Base-by-base conservation (phyloP, 2,329 filamentous ascomycete genomes). In the Paraconiothyrium sp. region DNA sequence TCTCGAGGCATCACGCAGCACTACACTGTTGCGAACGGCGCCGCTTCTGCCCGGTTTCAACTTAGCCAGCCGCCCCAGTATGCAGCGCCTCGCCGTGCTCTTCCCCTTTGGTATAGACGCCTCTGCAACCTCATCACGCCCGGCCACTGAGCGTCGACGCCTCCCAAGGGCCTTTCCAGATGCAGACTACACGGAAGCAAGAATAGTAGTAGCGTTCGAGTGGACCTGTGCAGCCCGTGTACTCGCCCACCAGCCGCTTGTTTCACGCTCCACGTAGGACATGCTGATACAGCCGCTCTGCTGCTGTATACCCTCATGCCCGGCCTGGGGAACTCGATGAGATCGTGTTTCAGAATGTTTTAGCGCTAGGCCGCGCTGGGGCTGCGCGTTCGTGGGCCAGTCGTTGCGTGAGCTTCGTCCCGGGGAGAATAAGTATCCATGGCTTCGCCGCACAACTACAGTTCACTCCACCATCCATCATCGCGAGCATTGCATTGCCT, bases 301-400 rank as follows among this genome's bases (percentile, higher is more conserved):
- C 60, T 30, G 64, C 66, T 63, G 62, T 58, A 69, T 61, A 68
- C 67, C 72, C 68, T 62, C 66, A 63, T 65, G 56, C 70, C 70
- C 62, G 61, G 63, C 66, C 62, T 60, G 59, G 67, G 72, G 70
- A 64, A 67, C 71, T 71, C 69, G 72, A 72, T 73, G 71, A 63
- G 52, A 75, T 76, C 72, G 71, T 75, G 77, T 79, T 79, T 79
- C 77, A 78, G 66, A 61, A 57, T 76, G 71, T 73, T 72, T 71
- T 75, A 69, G 72, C 75, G 77, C 75, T 70, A 66, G 64, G 68
- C 68, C 64, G 67, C 68, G 37, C 61, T 64, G 51, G 39, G 51
- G 44, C 39, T 50, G 66, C 61, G 66, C 61, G 60, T 59, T 61
- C 54, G 34, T 57, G 55, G 51, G 60, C 65, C 65, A 76, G 67